Evolutionary conservation across 2,329 filamentous ascomycete species (phyloP).

Genomic region (Sclerotinia glacialis): DNA sequence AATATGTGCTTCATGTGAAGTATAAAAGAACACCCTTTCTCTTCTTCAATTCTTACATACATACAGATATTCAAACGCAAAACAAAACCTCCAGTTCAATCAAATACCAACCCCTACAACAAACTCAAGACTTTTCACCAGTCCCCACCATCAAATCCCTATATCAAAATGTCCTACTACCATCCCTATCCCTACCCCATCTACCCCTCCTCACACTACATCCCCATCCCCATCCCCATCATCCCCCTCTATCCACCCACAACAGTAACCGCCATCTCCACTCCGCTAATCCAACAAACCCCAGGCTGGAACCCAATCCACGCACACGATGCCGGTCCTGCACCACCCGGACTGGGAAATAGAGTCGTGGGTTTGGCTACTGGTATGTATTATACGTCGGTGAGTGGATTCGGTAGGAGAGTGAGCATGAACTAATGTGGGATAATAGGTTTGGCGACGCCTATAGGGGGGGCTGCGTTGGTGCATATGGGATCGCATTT

Average conservation of each 20-base stretch:
- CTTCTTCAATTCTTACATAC: not conserved
- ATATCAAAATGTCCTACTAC: slow-evolving; percentile 2
- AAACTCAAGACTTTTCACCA: not conserved
- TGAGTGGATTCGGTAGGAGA: not conserved
- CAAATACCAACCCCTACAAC: fast-evolving
- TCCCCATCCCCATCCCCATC: no score
- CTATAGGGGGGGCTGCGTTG: not conserved
- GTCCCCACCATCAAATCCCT: not conserved
- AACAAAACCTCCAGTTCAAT: no score
- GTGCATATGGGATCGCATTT: not conserved
- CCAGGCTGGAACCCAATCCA: not conserved
- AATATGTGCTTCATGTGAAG: not conserved
- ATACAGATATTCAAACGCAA: not conserved
- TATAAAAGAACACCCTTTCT: not conserved
- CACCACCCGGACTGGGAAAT: not conserved
- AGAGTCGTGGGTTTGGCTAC: not conserved
- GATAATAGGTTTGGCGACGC: not conserved
- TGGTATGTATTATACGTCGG: slow-evolving; percentile 10
- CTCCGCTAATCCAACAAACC: not conserved
- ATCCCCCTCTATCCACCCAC: not conserved
- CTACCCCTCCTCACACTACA: not conserved
- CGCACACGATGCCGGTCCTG: not conserved
- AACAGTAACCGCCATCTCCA: not conserved
- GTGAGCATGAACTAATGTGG: not conserved
- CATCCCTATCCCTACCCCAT: not conserved